Evolutionary conservation across 306 rosid genomes (phyloP).

Genomic region (Cucumis melo): DNA sequence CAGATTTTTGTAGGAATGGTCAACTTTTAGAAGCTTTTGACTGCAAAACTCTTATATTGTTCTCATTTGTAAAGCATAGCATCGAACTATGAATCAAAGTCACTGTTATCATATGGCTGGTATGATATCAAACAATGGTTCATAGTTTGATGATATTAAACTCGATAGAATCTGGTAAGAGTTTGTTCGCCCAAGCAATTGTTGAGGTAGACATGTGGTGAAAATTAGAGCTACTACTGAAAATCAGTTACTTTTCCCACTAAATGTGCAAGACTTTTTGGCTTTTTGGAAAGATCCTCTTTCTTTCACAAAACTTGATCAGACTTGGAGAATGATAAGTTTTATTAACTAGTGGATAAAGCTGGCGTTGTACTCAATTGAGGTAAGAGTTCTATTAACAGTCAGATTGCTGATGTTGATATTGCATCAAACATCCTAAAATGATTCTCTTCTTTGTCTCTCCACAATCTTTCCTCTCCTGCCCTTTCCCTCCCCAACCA

Average conservation of each 20-base stretch:
- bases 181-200: neutral
- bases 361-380: too few relatives aligned
- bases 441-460: neutral
- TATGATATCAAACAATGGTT: neutral
- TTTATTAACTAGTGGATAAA: neutral
- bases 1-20: neutral
- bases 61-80: conserved; percentile 7
- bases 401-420: neutral
- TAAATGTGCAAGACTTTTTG: neutral
- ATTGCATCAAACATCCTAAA: neutral
- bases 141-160: too few relatives aligned
- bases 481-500: neutral
- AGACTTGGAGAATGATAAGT: neutral
- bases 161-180: neutral
- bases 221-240: neutral
- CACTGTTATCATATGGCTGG: neutral
- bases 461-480: neutral
- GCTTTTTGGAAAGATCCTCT: neutral
- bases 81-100: neutral
- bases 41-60: conserved; percentile 4
- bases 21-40: neutral
- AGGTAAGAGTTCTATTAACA: too few relatives aligned
- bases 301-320: neutral
- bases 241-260: neutral
- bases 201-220: neutral